A percentile compares a stretch with the other conserved stretches of the same genome.
phyloP scores from a whole-genome alignment of 441 rosid genomes.

The Erysimum cheiri region DNA sequence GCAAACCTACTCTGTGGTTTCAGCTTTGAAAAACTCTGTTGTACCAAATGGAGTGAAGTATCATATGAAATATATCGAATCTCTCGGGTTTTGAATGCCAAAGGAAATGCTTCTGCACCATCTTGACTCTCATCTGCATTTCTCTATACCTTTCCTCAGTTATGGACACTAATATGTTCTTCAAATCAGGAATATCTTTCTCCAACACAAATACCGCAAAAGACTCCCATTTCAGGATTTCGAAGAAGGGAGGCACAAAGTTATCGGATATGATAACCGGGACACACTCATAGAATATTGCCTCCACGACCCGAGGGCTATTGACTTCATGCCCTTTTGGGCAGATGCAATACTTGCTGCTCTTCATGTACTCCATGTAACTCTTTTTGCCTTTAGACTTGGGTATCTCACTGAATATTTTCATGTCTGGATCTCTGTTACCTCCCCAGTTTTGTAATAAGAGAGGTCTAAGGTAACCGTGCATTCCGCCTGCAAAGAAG shows the following conservation, averaged over 20 bases:
- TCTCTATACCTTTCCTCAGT: slow-evolving; percentile 53
- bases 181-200: slow-evolving; percentile 82
- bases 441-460: slow-evolving; percentile 71
- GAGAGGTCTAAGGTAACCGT: slow-evolving; percentile 80
- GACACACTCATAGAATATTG: slow-evolving; percentile 81
- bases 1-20: slow-evolving; percentile 18
- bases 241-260: slow-evolving; percentile 85
- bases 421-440: slow-evolving; percentile 86
- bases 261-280: slow-evolving; percentile 93
- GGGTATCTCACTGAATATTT: slow-evolving; percentile 65
- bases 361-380: slow-evolving; percentile 77
- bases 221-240: slow-evolving; percentile 84
- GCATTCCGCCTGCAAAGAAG: slow-evolving; percentile 91
- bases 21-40: slow-evolving; percentile 71
- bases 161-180: slow-evolving; percentile 69
- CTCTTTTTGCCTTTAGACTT: slow-evolving; percentile 63
- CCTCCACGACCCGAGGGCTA: slow-evolving; percentile 92
- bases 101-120: slow-evolving; percentile 87
- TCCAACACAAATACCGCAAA: slow-evolving; percentile 81
- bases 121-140: slow-evolving; percentile 82
- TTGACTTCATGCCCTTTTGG: slow-evolving; percentile 91
- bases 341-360: slow-evolving; percentile 92
- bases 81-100: slow-evolving; percentile 81
- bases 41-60: slow-evolving; percentile 87
- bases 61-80: slow-evolving; percentile 88